Base-by-base conservation (phyloP, 225 moss, liverwort and hornwort species). In the Climacium dendroides region DNA sequence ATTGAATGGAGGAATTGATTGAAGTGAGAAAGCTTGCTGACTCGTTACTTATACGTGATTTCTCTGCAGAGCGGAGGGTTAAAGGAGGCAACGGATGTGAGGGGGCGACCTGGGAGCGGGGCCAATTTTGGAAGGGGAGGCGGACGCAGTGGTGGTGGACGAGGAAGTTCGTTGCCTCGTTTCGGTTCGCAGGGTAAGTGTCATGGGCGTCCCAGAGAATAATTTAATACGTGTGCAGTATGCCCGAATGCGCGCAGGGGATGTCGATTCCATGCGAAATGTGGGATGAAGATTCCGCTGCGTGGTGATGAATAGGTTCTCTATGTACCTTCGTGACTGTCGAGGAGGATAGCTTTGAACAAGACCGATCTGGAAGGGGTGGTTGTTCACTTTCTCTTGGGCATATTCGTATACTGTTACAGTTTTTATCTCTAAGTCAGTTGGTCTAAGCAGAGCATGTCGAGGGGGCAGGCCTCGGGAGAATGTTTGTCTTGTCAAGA, bases 61-160 rank as follows among this genome's bases (percentile, higher is more conserved):
- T 43, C 43, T 32, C 57, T 93, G 62, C 90, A 93, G 92, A 84
- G 86, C 73, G 94, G 93, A 90, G 94, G 85, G 72, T 91, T 60
- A 77, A 96, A 95, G 89, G 96, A 95, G 87, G 64, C 76, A 24
- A 47, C 87, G 74, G 98, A 99, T 75, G 90, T 86, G 84, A 94
- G 94, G 84, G 82, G 88, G 70, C 95, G 97, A 88, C 80, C 89
- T 60, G 93, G 94, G 41, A 97, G 89, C 83, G 95, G 96, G 75
- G 93, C 95, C 3, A 87, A 88, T 74, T 93, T 88, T 61, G 87
- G 90, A 74, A 92, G 97, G 85, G 96, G 94, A 79, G 94, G 95
- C 30, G 94, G 96, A 58, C 92, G 93, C 65, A 90, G 98, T 88
- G 95, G 96, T 81, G 94, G 92, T 76, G 96, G 98, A 64, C 95